phyloP scores from a whole-genome alignment of 2,329 filamentous ascomycete genomes.

The Aspergillus neoniger region DNA sequence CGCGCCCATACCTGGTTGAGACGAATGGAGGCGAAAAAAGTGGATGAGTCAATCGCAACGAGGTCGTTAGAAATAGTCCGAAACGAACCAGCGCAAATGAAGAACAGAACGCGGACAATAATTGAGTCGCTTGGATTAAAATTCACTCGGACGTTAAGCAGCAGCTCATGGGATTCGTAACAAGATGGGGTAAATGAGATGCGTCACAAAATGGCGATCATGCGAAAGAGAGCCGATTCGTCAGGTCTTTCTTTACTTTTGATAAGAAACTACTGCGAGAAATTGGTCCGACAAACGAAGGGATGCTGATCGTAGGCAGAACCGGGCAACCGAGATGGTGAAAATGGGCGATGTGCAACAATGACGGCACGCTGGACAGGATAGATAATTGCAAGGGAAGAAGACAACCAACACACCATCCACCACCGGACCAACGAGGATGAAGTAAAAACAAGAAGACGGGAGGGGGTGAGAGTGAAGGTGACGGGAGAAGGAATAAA shows the following conservation, averaged over 20 bases:
- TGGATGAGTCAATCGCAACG: constrained; percentile 23
- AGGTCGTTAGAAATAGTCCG: constrained; percentile 9
- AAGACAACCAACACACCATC: constrained; percentile 13
- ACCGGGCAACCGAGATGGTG: constrained; percentile 8
- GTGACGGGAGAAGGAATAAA: constrained; percentile 8
- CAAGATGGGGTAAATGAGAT: not conserved
- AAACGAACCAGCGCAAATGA: constrained; percentile 4
- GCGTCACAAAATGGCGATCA: constrained; percentile 22
- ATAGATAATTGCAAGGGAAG: constrained; percentile 7
- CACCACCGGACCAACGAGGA: constrained; percentile 20
- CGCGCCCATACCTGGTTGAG: constrained; percentile 21
- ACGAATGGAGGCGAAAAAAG: not conserved
- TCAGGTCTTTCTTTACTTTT: constrained; percentile 13
- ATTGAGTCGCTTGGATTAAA: constrained; percentile 1
- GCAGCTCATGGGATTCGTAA: constrained; percentile 21
- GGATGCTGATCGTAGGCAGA: constrained; percentile 8
- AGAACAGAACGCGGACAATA: constrained; percentile 6
- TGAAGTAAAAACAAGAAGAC: constrained; percentile 16
- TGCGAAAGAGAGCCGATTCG: constrained; percentile 20
- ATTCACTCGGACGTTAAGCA: constrained; percentile 8
- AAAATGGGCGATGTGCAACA: not conserved
- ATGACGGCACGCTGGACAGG: constrained; percentile 12
- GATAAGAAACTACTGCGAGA: not conserved
- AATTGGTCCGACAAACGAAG: constrained; percentile 9
- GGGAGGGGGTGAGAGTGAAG: constrained; percentile 17